A percentile compares a stretch with the other conserved stretches of the same genome.
phyloP scores from a whole-genome alignment of 768 basidiomycete genomes.

The Fistulinella prunicolor region DNA sequence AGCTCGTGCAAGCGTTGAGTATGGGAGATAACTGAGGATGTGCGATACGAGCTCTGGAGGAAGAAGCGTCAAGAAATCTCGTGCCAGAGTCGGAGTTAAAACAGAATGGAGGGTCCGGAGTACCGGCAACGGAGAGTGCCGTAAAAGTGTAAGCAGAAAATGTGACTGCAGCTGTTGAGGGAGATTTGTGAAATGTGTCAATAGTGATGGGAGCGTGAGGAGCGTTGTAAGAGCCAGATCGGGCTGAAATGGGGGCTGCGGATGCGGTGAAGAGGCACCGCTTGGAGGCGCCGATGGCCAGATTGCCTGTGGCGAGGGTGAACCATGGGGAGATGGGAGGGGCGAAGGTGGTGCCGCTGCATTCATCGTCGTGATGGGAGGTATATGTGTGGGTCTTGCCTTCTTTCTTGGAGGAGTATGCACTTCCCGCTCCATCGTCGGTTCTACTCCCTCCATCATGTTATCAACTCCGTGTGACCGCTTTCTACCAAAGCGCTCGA shows the following conservation, averaged over 20 bases:
- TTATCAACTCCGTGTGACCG: constrained; percentile 52
- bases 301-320: constrained; percentile 69
- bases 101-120: constrained; percentile 87
- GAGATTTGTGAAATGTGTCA: constrained; percentile 75
- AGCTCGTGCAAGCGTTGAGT: constrained; percentile 78
- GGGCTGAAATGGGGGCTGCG: constrained; percentile 72
- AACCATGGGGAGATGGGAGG: constrained; percentile 81
- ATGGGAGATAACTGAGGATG: constrained; percentile 81
- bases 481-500: constrained; percentile 74
- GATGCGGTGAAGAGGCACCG: constrained; percentile 66
- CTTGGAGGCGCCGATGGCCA: constrained; percentile 86
- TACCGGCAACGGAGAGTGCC: constrained; percentile 89
- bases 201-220: constrained; percentile 78
- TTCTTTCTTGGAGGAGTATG: constrained; percentile 71
- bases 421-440: constrained; percentile 43
- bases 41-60: constrained; percentile 92
- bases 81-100: constrained; percentile 84
- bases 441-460: constrained; percentile 76
- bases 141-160: constrained; percentile 86
- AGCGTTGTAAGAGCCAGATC: constrained; percentile 82
- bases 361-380: constrained; percentile 62
- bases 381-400: constrained; percentile 57
- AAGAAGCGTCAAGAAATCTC: constrained; percentile 90
- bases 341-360: constrained; percentile 82
- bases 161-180: constrained; percentile 88